These are phyloP conservation scores for Myxozyma vanderwaltii DNA, from an alignment of 805 yeast species.

Conservation along the genomic window DNA sequence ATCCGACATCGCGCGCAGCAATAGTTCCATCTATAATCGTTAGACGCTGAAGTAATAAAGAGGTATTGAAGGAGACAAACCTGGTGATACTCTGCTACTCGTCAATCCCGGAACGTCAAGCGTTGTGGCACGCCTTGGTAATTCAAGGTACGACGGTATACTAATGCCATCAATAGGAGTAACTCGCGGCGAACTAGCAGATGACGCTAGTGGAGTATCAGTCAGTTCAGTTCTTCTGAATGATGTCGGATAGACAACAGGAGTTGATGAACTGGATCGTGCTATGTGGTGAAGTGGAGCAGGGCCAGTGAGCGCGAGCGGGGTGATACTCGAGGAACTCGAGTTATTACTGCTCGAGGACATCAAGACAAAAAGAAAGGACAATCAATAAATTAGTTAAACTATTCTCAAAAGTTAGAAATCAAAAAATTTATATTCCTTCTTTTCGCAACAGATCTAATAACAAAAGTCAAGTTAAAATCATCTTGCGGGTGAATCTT, in stretches of 20 bases:
- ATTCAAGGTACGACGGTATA: conserved; percentile 27
- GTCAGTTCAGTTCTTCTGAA: conserved; percentile 25
- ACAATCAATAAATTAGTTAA: no score
- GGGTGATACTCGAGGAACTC: conserved; percentile 15
- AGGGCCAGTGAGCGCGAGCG: conserved; percentile 14
- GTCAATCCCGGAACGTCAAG: conserved; percentile 93
- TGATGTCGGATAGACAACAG: conserved; percentile 21
- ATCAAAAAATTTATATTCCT: no score
- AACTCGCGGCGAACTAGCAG: conserved; percentile 27
- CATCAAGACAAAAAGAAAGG: neutral
- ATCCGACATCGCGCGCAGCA: conserved; percentile 63
- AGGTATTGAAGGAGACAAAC: conserved; percentile 39
- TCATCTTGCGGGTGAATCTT: no score
- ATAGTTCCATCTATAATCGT: conserved; percentile 36
- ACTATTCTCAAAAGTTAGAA: neutral
- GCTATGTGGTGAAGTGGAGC: conserved; percentile 1
- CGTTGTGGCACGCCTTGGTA: conserved; percentile 66
- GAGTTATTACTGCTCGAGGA: conserved; percentile 16
- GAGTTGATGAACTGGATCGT: conserved; percentile 18
- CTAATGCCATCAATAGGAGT: conserved; percentile 12
- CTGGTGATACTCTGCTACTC: conserved; percentile 74
- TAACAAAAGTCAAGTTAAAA: no score
- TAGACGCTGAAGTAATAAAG: neutral
- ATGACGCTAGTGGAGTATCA: conserved; percentile 31
- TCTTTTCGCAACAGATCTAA: no score